Conservation (phyloP, 83 land plant species). For the Picea abies region DNA sequence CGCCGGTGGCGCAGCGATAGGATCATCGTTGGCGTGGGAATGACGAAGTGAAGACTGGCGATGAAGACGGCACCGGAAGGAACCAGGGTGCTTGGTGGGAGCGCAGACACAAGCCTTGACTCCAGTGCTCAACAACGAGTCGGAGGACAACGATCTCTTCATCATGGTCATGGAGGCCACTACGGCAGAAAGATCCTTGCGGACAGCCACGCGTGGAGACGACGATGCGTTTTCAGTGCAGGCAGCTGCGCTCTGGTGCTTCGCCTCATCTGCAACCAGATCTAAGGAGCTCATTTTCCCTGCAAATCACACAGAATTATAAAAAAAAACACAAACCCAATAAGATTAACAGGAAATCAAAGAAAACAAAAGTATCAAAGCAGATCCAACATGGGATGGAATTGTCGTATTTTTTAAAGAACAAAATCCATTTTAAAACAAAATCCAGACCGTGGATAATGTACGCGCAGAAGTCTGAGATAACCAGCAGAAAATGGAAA, state of each 20-base stretch:
- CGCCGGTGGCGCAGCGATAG: no score
- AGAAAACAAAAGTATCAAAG: no score
- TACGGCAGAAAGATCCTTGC: not conserved
- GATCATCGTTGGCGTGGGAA: no score
- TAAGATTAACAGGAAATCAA: not conserved
- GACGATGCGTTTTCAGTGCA: not conserved
- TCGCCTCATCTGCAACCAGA: constrained; percentile 3
- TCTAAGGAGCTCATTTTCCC: constrained; percentile 3
- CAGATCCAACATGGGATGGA: no score
- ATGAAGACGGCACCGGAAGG: constrained; percentile 19
- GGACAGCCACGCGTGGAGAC: not conserved
- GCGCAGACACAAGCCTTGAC: constrained; percentile 6
- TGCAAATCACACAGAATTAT: not conserved
- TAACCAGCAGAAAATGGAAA: not conserved
- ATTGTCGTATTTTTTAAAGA: no score
- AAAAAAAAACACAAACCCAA: not conserved
- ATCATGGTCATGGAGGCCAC: not conserved
- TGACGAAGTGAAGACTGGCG: not conserved
- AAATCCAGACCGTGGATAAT: not conserved
- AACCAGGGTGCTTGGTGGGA: constrained; percentile 12
- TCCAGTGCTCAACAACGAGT: not conserved
- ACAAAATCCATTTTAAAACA: no score
- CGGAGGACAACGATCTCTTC: not conserved
- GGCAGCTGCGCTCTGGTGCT: not conserved
- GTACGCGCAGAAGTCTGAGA: not conserved